Percentiles rank a stretch among this genome's conserved stretches.
Evolutionary conservation across 306 rosid species (phyloP).

Genomic region (Chamaecrista fasciculata): DNA sequence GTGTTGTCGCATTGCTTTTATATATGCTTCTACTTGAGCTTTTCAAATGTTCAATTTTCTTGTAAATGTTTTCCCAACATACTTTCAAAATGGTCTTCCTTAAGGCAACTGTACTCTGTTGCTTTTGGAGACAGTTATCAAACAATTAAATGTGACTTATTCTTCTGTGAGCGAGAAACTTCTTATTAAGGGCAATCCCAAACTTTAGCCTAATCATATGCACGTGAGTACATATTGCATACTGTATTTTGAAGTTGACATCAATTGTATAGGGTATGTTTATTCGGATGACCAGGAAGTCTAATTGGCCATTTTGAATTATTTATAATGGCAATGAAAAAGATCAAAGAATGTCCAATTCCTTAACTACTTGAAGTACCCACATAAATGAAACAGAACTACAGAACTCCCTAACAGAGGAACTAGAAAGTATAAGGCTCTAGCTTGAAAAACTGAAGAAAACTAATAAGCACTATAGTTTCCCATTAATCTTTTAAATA

Average conservation of each 20-base stretch:
- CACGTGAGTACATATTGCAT: neutral
- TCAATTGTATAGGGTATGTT: neutral
- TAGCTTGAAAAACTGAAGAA: neutral
- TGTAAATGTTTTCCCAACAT: neutral
- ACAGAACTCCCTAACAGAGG: neutral
- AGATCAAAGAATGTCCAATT: constrained; percentile 4
- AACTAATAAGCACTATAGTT: neutral
- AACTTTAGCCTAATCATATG: neutral
- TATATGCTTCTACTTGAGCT: constrained; percentile 9
- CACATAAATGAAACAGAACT: neutral
- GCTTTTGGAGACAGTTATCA: neutral
- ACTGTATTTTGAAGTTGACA: neutral
- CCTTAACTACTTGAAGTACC: neutral
- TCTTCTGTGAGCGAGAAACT: constrained; percentile 22
- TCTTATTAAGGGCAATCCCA: neutral
- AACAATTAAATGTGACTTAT: constrained; percentile 6
- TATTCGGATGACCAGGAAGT: neutral
- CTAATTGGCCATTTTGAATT: constrained; percentile 24
- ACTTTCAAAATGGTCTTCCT: neutral
- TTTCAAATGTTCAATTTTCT: constrained; percentile 16
- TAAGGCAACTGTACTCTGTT: neutral
- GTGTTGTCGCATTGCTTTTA: constrained; percentile 7
- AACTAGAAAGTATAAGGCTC: neutral
- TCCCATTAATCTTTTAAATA: constrained; percentile 12
- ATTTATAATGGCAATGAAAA: constrained; percentile 20